phyloP scores from a whole-genome alignment of 2,329 filamentous ascomycete species.

The Sporothrix euskadiensis region DNA sequence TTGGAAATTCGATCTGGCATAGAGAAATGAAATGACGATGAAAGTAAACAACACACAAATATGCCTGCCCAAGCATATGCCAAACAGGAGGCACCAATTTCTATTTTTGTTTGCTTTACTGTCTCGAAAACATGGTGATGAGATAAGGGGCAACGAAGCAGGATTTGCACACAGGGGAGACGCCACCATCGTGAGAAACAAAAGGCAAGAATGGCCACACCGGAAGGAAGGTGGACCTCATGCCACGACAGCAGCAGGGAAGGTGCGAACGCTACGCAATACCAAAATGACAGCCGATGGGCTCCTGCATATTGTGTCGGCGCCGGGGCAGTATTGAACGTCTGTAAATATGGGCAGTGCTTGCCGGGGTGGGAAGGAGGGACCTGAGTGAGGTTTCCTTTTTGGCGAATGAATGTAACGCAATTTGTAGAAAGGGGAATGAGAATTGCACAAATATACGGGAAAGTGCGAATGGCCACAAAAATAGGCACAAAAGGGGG shows the following conservation, averaged over 20 bases:
- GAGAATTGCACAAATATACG: background rate
- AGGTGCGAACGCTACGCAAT: background rate
- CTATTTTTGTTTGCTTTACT: slow-evolving; percentile 15
- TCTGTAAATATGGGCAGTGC: background rate
- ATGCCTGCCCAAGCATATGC: background rate
- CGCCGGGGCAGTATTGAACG: background rate
- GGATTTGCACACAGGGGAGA: background rate
- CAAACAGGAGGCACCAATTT: background rate
- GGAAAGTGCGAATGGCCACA: background rate
- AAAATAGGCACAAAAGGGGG: background rate
- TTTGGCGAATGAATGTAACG: slow-evolving; percentile 17
- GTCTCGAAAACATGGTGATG: background rate
- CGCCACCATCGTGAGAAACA: background rate
- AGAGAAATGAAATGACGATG: background rate
- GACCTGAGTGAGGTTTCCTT: slow-evolving; percentile 11
- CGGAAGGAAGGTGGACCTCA: background rate
- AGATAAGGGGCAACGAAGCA: background rate
- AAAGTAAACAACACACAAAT: background rate
- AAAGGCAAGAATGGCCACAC: background rate
- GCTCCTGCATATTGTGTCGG: slow-evolving; percentile 18
- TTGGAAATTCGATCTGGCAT: background rate
- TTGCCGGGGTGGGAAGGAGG: slow-evolving; percentile 21
- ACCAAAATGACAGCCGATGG: slow-evolving; percentile 5
- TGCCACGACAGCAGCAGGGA: background rate
- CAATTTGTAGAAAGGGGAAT: slow-evolving; percentile 9